Conservation (phyloP, 306 rosid genomes). For the Cicer pinnatifidum region DNA sequence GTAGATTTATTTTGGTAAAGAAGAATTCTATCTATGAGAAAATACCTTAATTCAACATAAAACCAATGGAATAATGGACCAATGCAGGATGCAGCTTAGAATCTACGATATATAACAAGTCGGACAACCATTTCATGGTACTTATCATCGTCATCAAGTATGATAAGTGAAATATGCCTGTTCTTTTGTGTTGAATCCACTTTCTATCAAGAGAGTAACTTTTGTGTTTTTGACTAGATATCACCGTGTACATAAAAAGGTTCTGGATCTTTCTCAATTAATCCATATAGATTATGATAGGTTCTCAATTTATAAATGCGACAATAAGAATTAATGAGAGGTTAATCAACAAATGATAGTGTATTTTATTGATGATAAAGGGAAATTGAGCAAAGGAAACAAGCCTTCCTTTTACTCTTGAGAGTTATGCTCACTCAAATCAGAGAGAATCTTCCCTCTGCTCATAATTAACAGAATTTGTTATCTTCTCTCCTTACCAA, state of each 20-base stretch:
- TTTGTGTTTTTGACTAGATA: slow-evolving; percentile 5
- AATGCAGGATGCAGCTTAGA: slow-evolving; percentile 1
- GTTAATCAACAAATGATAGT: no score
- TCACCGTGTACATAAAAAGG: slow-evolving; percentile 18
- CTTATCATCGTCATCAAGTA: background rate
- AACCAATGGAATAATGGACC: slow-evolving; percentile 6
- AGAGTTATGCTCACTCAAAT: no score
- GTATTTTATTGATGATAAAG: no score
- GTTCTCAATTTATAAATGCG: no score
- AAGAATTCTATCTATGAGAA: background rate
- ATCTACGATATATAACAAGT: background rate
- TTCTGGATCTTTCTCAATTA: background rate
- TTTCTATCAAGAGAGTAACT: slow-evolving; percentile 11
- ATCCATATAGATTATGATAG: background rate
- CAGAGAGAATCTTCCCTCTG: no score
- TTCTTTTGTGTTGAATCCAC: slow-evolving; percentile 22
- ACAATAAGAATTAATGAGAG: no score
- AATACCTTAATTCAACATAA: background rate
- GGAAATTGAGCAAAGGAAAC: no score
- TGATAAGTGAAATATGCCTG: slow-evolving; percentile 26
- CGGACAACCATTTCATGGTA: slow-evolving; percentile 38
- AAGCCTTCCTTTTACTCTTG: no score
- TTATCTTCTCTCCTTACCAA: no score
- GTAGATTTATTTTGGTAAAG: background rate
- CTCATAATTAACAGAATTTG: no score